Conservation (phyloP, 75 land plant species). For the Pinus taeda region DNA sequence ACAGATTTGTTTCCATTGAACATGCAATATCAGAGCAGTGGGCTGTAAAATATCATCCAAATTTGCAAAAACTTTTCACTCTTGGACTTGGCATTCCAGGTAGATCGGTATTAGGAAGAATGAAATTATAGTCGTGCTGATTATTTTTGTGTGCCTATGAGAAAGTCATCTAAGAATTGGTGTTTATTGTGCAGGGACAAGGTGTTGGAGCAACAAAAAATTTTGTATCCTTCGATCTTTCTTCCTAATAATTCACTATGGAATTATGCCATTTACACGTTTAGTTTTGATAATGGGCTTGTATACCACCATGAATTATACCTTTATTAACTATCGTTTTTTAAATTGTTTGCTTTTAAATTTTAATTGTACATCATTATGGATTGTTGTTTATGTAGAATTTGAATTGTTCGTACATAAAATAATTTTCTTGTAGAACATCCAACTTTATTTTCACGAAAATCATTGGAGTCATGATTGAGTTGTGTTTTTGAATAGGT, state of each 20-base stretch:
- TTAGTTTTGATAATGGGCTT: no score
- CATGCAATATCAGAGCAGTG: not conserved
- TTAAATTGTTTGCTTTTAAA: no score
- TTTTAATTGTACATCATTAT: no score
- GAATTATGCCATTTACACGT: no score
- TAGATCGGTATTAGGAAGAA: not conserved
- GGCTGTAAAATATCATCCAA: not conserved
- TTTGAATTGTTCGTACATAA: no score
- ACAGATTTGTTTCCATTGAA: not conserved
- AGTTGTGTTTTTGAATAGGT: no score
- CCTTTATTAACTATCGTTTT: no score
- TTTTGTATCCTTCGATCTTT: constrained; percentile 63
- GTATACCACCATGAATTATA: no score
- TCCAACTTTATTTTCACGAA: no score
- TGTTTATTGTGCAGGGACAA: constrained; percentile 69
- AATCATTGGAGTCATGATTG: no score
- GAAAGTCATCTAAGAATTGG: not conserved
- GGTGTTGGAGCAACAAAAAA: constrained; percentile 75
- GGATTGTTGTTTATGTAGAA: no score
- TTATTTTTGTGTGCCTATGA: not conserved
- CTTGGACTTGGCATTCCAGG: not conserved
- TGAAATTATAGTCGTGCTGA: not conserved
- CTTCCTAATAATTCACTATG: not conserved
- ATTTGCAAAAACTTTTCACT: not conserved
- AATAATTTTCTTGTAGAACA: no score